Conservation (phyloP, 2,329 filamentous ascomycete species). For the Aspergillus udagawae region DNA sequence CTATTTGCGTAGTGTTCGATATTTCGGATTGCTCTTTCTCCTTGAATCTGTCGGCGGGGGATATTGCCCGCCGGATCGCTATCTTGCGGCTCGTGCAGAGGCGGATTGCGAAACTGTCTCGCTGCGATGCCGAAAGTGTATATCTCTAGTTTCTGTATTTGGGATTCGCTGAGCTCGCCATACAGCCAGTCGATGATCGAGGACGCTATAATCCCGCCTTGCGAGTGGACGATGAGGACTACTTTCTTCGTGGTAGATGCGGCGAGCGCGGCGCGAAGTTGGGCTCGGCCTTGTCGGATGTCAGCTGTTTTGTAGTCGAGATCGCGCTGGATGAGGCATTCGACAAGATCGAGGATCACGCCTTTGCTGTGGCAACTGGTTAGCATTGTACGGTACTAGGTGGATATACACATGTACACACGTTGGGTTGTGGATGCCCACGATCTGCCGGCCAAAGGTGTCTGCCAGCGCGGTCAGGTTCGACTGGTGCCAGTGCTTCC, state of each 20-base stretch:
- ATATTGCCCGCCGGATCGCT: neutral
- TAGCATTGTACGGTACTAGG: neutral
- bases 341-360: slow-evolving; percentile 1
- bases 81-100: neutral
- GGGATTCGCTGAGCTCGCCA: neutral
- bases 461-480: slow-evolving; percentile 1
- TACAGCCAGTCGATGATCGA: slow-evolving; percentile 3
- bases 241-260: neutral
- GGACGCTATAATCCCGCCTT: neutral
- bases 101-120: neutral
- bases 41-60: neutral
- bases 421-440: slow-evolving; percentile 6
- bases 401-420: neutral
- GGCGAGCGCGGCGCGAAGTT: neutral
- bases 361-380: neutral
- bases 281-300: slow-evolving; percentile 2
- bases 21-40: neutral
- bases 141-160: slow-evolving; percentile 1
- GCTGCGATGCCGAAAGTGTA: slow-evolving; percentile 3
- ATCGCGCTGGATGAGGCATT: slow-evolving; percentile 5
- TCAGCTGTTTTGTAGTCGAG: slow-evolving; percentile 4
- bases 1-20: slow-evolving; percentile 6
- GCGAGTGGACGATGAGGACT: slow-evolving; percentile 4
- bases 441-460: slow-evolving; percentile 1
- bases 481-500: slow-evolving; percentile 1